Base-by-base conservation (phyloP, 352 stramenopile species). In the Phytophthora boehmeriae region DNA sequence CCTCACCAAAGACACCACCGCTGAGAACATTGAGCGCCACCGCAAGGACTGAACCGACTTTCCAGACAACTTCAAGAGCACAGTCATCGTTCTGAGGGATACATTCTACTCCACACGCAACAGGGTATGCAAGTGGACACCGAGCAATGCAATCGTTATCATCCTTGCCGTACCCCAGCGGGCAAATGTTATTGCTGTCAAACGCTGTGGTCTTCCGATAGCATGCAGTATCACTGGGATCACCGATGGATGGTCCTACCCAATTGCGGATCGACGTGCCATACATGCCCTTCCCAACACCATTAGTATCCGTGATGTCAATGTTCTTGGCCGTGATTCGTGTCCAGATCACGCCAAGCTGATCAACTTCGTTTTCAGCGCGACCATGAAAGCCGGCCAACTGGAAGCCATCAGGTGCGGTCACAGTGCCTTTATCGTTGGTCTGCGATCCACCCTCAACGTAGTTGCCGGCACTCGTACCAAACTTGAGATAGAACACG, bases 71-170 rank as follows among this genome's bases (percentile, higher is more conserved):
- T 14, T 23, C 49, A 1, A 66, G n/a, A 0, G 42, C 30, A 51
- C 58, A 66, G 35, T 60, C 43, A 19, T 66, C 58, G 22, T 66
- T 66, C 19, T 66, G 47, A 71, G 74, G 79, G 20, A 89, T 72
- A 35, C 58, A 66, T 23, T 66, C 58, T 1, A 36, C 4, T n/a
- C 4, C 27, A n/a, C 58, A 66, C 13, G 14, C 16, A 3, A 90
- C 81, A 0, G 81, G 81, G 57, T 89, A 90, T 42, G 88, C 64
- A 13, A 89, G 28, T 0, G 81, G 79, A 28, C 81, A 90, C 54
- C 85, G 66, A 3, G 78, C 70, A 59, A 78, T 86, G 63, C 80
- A 90, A 8, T 76, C 78, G n/a, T 66, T 66, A 45, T 86, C 46
- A 1, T 78, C 76, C 38, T 83, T 80, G 13, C 66, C 73, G 45